These are phyloP conservation scores for Phytopythium vexans DNA, from an alignment of 352 stramenopile genomes.

Conservation along the genomic window DNA sequence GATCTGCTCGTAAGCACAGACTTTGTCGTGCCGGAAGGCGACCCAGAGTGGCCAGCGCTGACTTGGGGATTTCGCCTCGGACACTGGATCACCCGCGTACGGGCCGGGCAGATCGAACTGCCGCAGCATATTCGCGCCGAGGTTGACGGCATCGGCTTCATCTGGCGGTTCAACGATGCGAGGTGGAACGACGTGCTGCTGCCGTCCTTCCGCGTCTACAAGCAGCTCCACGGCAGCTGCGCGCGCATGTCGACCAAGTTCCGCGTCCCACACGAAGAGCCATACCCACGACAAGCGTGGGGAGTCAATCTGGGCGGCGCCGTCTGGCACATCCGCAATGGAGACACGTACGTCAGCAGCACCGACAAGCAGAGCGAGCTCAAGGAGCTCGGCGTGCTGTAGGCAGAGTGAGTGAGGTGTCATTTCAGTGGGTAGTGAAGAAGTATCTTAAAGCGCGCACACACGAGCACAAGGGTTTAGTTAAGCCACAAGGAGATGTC, in stretches of 20 bases:
- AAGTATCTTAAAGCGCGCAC: too few relatives aligned
- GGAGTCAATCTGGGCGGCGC: conserved; percentile 72
- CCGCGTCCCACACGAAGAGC: conserved; percentile 47
- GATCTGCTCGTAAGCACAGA: conserved; percentile 53
- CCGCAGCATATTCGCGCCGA: conserved; percentile 35
- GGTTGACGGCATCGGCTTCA: conserved; percentile 61
- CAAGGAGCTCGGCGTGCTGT: conserved; percentile 47
- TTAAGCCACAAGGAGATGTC: conserved; percentile 29
- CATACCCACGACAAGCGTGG: conserved; percentile 60
- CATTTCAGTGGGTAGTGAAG: neutral
- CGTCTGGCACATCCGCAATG: conserved; percentile 84
- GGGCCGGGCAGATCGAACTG: conserved; percentile 40
- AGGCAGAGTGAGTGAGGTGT: neutral
- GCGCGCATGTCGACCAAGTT: conserved; percentile 74
- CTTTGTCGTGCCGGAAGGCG: conserved; percentile 66
- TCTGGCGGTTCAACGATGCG: conserved; percentile 72
- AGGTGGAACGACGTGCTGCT: conserved; percentile 63
- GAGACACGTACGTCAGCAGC: conserved; percentile 72
- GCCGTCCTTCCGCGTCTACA: conserved; percentile 64
- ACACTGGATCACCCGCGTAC: conserved; percentile 70
- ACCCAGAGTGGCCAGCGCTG: conserved; percentile 45
- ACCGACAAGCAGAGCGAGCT: conserved; percentile 64
- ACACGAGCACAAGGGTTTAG: neutral
- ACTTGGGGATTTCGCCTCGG: conserved; percentile 63
- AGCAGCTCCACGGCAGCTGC: conserved; percentile 51